Conservation (phyloP, 352 stramenopile species). For the Pythium folliculosum region DNA sequence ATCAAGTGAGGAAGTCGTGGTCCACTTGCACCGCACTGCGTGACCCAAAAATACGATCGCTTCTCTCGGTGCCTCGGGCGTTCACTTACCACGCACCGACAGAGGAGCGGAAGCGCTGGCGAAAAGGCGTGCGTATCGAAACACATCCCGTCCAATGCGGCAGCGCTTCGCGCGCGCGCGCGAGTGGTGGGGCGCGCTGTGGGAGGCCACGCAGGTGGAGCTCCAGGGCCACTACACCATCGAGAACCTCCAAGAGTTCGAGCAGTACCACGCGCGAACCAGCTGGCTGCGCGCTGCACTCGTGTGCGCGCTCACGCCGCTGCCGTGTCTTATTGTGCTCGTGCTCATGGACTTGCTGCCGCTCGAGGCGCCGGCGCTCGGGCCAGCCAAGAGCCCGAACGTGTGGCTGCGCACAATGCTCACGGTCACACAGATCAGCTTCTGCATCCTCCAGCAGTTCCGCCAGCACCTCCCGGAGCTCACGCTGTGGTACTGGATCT, state of each 20-base stretch:
- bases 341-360: slow-evolving; percentile 1
- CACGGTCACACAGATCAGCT: background rate
- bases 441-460: slow-evolving; percentile 19
- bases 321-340: slow-evolving; percentile 6
- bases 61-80: too few species aligned
- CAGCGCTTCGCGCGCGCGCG: background rate
- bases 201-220: slow-evolving; percentile 21
- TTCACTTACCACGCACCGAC: too few species aligned
- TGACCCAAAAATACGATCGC: too few species aligned
- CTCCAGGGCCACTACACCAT: slow-evolving; percentile 16
- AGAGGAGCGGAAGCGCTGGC: too few species aligned
- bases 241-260: slow-evolving; percentile 1
- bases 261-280: background rate
- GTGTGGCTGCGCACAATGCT: slow-evolving; percentile 8
- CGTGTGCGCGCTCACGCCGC: slow-evolving; percentile 13
- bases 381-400: background rate
- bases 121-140: too few species aligned
- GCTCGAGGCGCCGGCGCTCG: background rate
- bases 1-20: too few species aligned
- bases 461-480: slow-evolving; percentile 3
- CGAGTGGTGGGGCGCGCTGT: background rate
- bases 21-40: too few species aligned
- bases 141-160: too few species aligned
- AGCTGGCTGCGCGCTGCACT: slow-evolving; percentile 5
- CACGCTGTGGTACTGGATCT: slow-evolving; percentile 3